Base-by-base conservation (phyloP, 352 stramenopile genomes). In the Phytophthora sojae region DNA sequence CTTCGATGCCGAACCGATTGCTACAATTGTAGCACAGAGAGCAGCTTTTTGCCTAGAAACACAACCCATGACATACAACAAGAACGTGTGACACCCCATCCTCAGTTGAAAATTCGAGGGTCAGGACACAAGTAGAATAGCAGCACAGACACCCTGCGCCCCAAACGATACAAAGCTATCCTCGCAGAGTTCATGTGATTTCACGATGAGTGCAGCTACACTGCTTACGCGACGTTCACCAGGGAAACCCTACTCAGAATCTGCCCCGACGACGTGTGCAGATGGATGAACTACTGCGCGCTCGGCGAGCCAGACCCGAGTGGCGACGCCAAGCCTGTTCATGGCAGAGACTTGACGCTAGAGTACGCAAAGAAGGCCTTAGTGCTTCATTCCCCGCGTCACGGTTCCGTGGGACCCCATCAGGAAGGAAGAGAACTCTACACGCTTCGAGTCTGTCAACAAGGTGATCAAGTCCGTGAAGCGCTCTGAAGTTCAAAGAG, bases 301-400 rank as follows among this genome's bases (percentile, higher is more conserved):
- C 7, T 42, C 6, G 32, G 32, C 32, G 6, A 42, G 7, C 32
- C 32, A 42, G 32, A 14, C 32, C 32, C 32, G 7, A 42, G 7
- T 42, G 37, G 49, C 5, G 55, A 64, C 30, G 49, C 37, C 8
- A 64, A 60, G 21, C 55, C 54, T 21, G 47, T 50, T 0, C 26
- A 64, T 6, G 23, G 30, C 17, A 30, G 55, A 37, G 12, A 45
- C 11, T 56, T 44, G 21, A 70, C 63, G 9, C 35, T 69, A 1
- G 62, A 59, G 23, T 59, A 52, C 11, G 32, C 45, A 6, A 69
- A 63, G 52, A 69, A 69, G 30, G 63, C 63, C 59, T 19, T 70
- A 54, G 4, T 60, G 25, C 2, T 64, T 70, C 49, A 64, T 64
- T 45, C 55, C 63, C 3, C 63, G 42, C 1, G 3, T 23, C 5